Evolutionary conservation across 169 alveolate species (phyloP).

Genomic region (Cryptosporidium tyzzeri): DNA sequence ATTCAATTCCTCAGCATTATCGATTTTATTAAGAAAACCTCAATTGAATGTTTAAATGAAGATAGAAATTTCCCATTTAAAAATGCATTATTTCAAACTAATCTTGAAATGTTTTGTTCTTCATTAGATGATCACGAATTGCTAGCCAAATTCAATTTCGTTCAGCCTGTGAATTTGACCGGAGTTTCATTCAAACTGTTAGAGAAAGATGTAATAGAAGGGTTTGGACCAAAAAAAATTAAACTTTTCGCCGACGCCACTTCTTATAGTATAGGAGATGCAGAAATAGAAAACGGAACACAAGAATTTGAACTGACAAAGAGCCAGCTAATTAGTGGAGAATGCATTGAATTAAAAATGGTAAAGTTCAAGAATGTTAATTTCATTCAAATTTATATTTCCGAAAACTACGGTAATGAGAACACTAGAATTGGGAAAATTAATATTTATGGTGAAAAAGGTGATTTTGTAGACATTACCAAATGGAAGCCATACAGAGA

Average conservation of each 20-base stretch:
- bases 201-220: constrained; percentile 21
- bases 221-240: constrained; percentile 59
- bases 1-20: constrained; percentile 5
- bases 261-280: constrained; percentile 24
- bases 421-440: constrained; percentile 19
- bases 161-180: constrained; percentile 26
- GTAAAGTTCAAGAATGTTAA: constrained; percentile 47
- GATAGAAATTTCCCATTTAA: constrained; percentile 28
- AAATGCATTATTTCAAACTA: constrained; percentile 45
- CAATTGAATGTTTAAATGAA: constrained; percentile 32
- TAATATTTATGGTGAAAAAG: constrained; percentile 27
- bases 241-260: constrained; percentile 27
- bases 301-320: constrained; percentile 41
- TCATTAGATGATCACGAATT: constrained; percentile 57
- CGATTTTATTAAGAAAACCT: constrained; percentile 25
- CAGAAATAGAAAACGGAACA: constrained; percentile 26
- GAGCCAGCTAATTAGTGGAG: constrained; percentile 26
- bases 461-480: constrained; percentile 43
- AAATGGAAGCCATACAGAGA: constrained; percentile 40
- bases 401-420: constrained; percentile 42
- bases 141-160: constrained; percentile 21
- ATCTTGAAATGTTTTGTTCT: constrained; percentile 26
- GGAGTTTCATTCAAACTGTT: constrained; percentile 16
- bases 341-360: constrained; percentile 12
- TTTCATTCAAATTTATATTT: constrained; percentile 28